phyloP scores from a whole-genome alignment of 495 filamentous ascomycete species.

The Talaromyces adpressus region DNA sequence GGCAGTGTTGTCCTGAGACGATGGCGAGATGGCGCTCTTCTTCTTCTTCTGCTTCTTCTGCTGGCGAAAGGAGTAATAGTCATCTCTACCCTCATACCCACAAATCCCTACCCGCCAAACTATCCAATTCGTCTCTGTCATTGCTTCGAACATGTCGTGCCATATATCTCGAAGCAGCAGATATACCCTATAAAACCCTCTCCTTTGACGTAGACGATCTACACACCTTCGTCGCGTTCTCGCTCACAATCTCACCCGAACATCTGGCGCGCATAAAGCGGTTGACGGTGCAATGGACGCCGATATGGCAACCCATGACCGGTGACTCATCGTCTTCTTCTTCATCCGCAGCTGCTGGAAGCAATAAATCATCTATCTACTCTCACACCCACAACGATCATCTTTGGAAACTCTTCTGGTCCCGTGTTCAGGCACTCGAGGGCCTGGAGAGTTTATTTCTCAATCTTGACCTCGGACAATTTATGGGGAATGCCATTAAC shows the following conservation, averaged over 20 bases:
- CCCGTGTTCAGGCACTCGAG: constrained; percentile 14
- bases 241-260: constrained; percentile 11
- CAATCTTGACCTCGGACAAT: constrained; percentile 29
- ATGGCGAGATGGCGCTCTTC: constrained; percentile 29
- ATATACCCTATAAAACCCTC: constrained; percentile 22
- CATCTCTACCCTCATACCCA: constrained; percentile 38
- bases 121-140: constrained; percentile 18
- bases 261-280: constrained; percentile 16
- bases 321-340: constrained; percentile 15
- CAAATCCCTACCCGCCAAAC: constrained; percentile 16
- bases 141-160: constrained; percentile 35
- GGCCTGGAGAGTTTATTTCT: constrained; percentile 19
- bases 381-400: constrained; percentile 34
- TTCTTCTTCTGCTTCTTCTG: neutral
- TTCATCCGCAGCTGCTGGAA: neutral
- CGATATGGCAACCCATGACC: constrained; percentile 30
- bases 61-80: constrained; percentile 12
- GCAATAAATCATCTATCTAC: constrained; percentile 27
- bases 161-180: constrained; percentile 33
- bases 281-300: constrained; percentile 31
- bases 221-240: constrained; percentile 35
- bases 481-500: constrained; percentile 15
- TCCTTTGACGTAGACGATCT: constrained; percentile 37
- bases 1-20: constrained; percentile 32
- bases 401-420: constrained; percentile 33